Conservation (phyloP, 805 yeast species). For the Wilhelminamyces savonicus region DNA sequence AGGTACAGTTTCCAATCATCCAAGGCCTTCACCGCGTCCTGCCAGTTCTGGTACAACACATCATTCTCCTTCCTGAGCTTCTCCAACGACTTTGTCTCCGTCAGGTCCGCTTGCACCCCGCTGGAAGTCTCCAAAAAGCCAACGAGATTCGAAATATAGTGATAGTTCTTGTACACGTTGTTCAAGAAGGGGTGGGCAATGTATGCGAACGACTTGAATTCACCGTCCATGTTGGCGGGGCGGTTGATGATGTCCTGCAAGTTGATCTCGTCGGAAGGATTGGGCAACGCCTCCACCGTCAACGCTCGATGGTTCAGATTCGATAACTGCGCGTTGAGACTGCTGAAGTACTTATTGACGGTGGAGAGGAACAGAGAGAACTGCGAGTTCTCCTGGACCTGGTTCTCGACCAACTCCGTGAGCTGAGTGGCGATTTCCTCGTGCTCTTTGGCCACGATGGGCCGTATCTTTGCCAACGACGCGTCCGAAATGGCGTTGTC, state of each 20-base stretch:
- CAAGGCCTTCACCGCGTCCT: constrained; percentile 30
- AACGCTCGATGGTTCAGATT: constrained; percentile 8
- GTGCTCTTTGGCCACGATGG: constrained; percentile 19
- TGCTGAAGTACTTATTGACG: constrained; percentile 20
- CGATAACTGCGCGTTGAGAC: constrained; percentile 21
- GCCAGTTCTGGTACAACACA: constrained; percentile 28
- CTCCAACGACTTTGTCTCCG: constrained; percentile 8
- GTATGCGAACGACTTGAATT: constrained; percentile 30
- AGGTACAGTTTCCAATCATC: constrained; percentile 32
- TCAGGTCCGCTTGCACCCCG: too few species aligned
- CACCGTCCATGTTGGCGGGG: constrained; percentile 9
- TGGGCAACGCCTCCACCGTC: constrained; percentile 10
- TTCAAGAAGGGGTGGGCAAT: constrained; percentile 29
- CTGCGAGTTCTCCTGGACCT: constrained; percentile 30
- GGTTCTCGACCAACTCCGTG: constrained; percentile 28
- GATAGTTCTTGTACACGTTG: constrained; percentile 29
- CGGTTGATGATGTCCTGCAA: constrained; percentile 7
- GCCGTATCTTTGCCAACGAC: background rate
- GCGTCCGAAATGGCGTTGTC: constrained; percentile 11
- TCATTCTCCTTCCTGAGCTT: constrained; percentile 27
- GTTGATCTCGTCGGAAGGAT: constrained; percentile 29
- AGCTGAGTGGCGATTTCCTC: constrained; percentile 27
- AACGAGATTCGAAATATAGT: constrained; percentile 15
- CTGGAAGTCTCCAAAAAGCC: constrained; percentile 2
- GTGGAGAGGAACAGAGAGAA: constrained; percentile 24